phyloP scores from a whole-genome alignment of 1,139 yeast genomes.

The Geotrichum australiense region DNA sequence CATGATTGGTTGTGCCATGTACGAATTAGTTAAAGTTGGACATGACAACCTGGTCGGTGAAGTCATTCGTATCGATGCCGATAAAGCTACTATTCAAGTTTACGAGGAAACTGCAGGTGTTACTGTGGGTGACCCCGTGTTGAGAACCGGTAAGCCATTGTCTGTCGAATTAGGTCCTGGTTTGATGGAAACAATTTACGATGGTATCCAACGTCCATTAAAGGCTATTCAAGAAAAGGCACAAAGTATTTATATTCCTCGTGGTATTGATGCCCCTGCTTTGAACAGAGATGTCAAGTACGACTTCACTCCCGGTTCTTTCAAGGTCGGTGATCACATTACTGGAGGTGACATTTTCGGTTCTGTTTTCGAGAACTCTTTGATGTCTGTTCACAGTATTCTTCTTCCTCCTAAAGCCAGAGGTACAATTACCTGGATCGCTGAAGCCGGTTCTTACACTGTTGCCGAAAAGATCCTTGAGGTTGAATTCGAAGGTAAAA shows the following conservation, averaged over 20 bases:
- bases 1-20: constrained; percentile 99
- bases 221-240: constrained; percentile 81
- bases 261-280: constrained; percentile 97
- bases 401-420: constrained; percentile 96
- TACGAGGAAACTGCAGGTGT: constrained; percentile 99
- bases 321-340: constrained; percentile 93
- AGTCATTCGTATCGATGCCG: constrained; percentile 92
- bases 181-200: constrained; percentile 96
- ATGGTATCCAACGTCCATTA: constrained; percentile 98
- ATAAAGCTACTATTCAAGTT: constrained; percentile 96
- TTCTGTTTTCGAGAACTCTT: constrained; percentile 85
- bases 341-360: constrained; percentile 98
- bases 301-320: constrained; percentile 73
- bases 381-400: constrained; percentile 86
- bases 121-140: constrained; percentile 97
- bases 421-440: constrained; percentile 90
- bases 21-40: constrained; percentile 93
- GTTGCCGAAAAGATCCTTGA: constrained; percentile 86
- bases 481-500: constrained; percentile 89
- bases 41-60: constrained; percentile 96
- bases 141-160: constrained; percentile 95
- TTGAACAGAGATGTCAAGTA: constrained; percentile 73
- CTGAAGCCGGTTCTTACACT: constrained; percentile 82
- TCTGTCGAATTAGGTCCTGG: constrained; percentile 99
- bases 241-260: constrained; percentile 91